Evolutionary conservation across 805 yeast species (phyloP).

Genomic region (Yamadazyma laniorum): DNA sequence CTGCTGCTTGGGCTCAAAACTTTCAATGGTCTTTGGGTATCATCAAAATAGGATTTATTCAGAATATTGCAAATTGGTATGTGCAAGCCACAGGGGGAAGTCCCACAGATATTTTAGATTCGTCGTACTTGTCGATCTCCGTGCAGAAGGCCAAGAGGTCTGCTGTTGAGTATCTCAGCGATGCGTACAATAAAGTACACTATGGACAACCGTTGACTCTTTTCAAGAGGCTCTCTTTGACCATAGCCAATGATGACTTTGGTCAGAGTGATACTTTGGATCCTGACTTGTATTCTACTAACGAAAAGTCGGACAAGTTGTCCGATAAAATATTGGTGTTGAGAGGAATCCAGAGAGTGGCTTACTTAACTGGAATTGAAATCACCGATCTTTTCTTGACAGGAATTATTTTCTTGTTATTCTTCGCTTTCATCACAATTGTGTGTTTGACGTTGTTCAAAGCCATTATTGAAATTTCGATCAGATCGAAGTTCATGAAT

Average conservation of each 20-base stretch:
- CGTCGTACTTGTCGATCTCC: conserved; percentile 71
- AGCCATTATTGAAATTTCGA: conserved; percentile 61
- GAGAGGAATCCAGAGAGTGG: conserved; percentile 90
- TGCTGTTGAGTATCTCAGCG: conserved; percentile 16
- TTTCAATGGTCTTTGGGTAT: conserved; percentile 96
- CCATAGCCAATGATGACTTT: conserved; percentile 46
- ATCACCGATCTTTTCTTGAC: conserved; percentile 84
- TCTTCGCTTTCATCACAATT: conserved; percentile 64
- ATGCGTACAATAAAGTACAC: conserved; percentile 13
- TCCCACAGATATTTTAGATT: conserved; percentile 70
- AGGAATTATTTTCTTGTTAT: conserved; percentile 76
- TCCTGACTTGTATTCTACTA: conserved; percentile 57
- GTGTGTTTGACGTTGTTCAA: conserved; percentile 61
- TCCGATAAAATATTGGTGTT: conserved; percentile 72
- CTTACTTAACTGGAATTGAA: conserved; percentile 81
- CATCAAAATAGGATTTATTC: conserved; percentile 73
- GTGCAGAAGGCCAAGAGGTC: conserved; percentile 62
- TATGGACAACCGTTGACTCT: conserved; percentile 12
- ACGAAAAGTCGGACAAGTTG: conserved; percentile 61
- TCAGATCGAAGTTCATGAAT: conserved; percentile 56
- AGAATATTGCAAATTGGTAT: conserved; percentile 86
- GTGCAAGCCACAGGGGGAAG: conserved; percentile 92
- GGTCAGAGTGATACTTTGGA: conserved; percentile 43
- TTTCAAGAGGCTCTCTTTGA: conserved; percentile 15
- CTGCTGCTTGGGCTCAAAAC: conserved; percentile 97